A percentile compares a stretch with the other conserved stretches of the same genome.
phyloP scores from a whole-genome alignment of 2,329 filamentous ascomycete genomes.

The Herpotrichia juniperi region DNA sequence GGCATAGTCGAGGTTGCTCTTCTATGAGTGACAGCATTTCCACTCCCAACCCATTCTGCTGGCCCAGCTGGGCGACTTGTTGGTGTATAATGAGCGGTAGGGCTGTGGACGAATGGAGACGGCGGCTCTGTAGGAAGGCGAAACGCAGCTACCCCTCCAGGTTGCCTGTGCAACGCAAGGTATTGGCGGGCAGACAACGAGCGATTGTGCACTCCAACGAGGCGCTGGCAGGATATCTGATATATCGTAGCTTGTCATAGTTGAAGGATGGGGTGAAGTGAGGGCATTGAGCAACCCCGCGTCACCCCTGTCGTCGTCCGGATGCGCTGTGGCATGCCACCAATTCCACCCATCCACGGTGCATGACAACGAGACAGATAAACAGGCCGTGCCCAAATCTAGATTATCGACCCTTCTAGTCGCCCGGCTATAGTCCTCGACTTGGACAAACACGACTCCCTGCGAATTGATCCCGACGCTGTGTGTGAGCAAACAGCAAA shows the following conservation, averaged over 20 bases:
- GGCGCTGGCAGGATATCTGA: background rate
- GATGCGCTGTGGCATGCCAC: conserved; percentile 19
- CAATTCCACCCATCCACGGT: conserved; percentile 12
- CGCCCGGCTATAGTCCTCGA: background rate
- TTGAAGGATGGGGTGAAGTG: background rate
- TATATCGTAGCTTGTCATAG: background rate
- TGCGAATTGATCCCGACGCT: too few species aligned
- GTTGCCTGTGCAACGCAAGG: conserved; percentile 9
- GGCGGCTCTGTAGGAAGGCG: conserved; percentile 5
- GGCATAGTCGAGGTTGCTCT: too few species aligned
- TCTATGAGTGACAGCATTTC: too few species aligned
- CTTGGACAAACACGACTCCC: background rate
- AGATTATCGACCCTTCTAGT: conserved; percentile 2
- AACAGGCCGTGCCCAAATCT: conserved; percentile 25
- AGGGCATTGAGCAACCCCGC: too few species aligned
- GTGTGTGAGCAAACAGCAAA: too few species aligned
- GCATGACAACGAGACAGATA: conserved; percentile 26
- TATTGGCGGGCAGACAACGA: conserved; percentile 8
- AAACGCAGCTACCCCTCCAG: conserved; percentile 19
- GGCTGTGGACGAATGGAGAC: conserved; percentile 14
- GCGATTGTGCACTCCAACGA: background rate
- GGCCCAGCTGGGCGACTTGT: background rate
- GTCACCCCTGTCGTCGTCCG: conserved; percentile 9
- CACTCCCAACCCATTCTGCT: too few species aligned
- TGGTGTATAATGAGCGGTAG: background rate